A percentile compares a stretch with the other conserved stretches of the same genome.
phyloP scores from a whole-genome alignment of 148 eudicot species.

The Rhododendron ferrugineum region DNA sequence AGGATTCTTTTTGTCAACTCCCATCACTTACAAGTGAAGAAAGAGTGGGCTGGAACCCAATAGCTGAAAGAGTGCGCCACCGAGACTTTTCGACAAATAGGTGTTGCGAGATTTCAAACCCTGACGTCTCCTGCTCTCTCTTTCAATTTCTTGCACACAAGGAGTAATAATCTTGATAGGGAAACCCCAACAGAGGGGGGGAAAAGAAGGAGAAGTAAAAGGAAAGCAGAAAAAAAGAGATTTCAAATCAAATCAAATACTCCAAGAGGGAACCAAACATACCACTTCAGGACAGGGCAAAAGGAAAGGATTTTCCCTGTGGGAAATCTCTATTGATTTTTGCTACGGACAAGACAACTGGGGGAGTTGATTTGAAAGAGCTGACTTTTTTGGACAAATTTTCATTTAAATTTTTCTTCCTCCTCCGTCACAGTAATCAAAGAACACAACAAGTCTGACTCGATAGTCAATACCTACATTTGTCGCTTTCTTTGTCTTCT shows the following conservation, averaged over 20 bases:
- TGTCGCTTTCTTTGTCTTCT: constrained; percentile 12
- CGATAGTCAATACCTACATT: constrained; percentile 48
- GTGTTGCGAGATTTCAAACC: constrained; percentile 15
- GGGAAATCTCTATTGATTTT: background rate
- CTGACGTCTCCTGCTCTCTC: constrained; percentile 7
- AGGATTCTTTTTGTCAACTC: constrained; percentile 10
- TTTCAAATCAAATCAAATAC: constrained; percentile 4
- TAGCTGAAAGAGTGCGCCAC: background rate
- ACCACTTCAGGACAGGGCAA: background rate
- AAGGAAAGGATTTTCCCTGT: background rate
- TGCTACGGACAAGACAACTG: constrained; percentile 15
- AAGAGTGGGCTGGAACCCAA: constrained; percentile 21
- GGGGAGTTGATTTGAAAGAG: constrained; percentile 33
- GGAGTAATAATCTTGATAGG: background rate
- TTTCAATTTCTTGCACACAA: constrained; percentile 4
- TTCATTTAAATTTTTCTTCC: background rate
- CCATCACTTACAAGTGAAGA: constrained; percentile 48
- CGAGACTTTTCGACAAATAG: background rate
- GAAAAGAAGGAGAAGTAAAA: constrained; percentile 6
- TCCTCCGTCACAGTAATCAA: constrained; percentile 1
- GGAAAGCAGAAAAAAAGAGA: background rate
- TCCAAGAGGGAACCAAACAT: background rate
- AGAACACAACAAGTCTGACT: constrained; percentile 26
- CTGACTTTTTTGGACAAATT: constrained; percentile 46
- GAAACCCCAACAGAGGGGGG: constrained; percentile 1